These are phyloP conservation scores for Pichia kudriavzevii DNA, from an alignment of 1,139 yeast species.

Conservation along the genomic window DNA sequence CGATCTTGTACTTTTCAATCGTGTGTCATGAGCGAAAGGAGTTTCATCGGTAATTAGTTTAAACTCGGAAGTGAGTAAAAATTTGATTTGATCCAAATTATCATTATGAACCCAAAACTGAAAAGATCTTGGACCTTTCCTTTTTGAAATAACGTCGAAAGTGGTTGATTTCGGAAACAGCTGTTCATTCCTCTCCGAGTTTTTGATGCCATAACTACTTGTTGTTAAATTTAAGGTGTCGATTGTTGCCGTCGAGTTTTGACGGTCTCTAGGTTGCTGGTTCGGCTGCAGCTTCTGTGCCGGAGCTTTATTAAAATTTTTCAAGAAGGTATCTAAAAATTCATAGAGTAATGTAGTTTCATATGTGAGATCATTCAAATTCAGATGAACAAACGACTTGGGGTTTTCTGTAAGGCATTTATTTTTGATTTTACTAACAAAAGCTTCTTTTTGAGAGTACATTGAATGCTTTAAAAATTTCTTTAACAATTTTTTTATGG, in stretches of 20 bases:
- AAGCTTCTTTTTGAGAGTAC: slow-evolving; percentile 32
- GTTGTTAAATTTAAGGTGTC: slow-evolving; percentile 30
- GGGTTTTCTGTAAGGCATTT: slow-evolving; percentile 34
- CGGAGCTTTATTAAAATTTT: slow-evolving; percentile 3
- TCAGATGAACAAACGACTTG: slow-evolving; percentile 55
- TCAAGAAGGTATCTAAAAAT: slow-evolving; percentile 30
- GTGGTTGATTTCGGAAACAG: slow-evolving; percentile 24
- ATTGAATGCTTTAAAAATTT: slow-evolving; percentile 63
- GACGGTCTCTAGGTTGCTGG: slow-evolving; percentile 13
- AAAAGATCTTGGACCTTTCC: slow-evolving; percentile 28
- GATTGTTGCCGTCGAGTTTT: slow-evolving; percentile 27
- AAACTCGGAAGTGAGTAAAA: slow-evolving; percentile 29
- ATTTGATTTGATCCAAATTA: slow-evolving; percentile 36
- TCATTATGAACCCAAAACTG: slow-evolving; percentile 38
- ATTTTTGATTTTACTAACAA: slow-evolving; percentile 32
- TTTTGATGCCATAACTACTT: slow-evolving; percentile 8
- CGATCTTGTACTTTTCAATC: slow-evolving; percentile 24
- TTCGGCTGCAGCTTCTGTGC: too few species aligned
- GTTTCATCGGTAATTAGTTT: slow-evolving; percentile 27
- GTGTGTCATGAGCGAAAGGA: slow-evolving; percentile 12
- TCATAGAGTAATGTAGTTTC: slow-evolving; percentile 57
- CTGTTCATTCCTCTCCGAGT: slow-evolving; percentile 1
- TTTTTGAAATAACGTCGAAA: slow-evolving; percentile 30
- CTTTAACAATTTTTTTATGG: slow-evolving; percentile 71
- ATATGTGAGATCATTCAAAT: slow-evolving; percentile 55